phyloP scores from a whole-genome alignment of 345 rosid species.

The Bretschneidera sinensis region DNA sequence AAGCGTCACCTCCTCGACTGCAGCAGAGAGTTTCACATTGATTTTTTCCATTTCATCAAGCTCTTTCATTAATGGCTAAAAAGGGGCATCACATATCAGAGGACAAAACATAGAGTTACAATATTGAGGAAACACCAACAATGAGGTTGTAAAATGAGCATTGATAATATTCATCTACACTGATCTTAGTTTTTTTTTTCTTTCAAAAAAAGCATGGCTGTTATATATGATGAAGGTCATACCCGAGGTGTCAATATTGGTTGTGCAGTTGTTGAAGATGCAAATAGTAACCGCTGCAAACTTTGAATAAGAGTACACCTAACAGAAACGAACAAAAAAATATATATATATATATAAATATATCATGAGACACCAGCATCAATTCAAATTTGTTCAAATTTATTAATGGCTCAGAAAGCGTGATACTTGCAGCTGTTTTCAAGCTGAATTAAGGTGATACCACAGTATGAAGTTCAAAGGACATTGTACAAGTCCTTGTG shows the following conservation, averaged over 20 bases:
- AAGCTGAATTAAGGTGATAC: too few relatives aligned
- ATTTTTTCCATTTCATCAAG: conserved; percentile 95
- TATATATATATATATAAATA: conserved; percentile 6
- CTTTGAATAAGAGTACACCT: conserved; percentile 84
- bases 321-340: too few relatives aligned
- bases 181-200: not conserved
- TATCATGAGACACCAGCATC: not conserved
- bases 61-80: conserved; percentile 82
- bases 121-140: not conserved
- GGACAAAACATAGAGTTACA: not conserved
- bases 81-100: conserved; percentile 3
- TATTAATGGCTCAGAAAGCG: too few relatives aligned
- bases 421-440: not conserved
- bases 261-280: conserved; percentile 95
- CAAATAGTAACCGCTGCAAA: conserved; percentile 82
- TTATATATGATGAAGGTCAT: conserved; percentile 4
- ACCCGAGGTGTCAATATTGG: conserved; percentile 86
- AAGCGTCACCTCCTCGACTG: conserved; percentile 86
- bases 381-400: too few relatives aligned
- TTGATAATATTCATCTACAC: too few relatives aligned
- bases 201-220: not conserved
- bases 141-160: too few relatives aligned
- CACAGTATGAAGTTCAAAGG: too few relatives aligned
- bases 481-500: too few relatives aligned
- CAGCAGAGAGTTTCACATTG: conserved; percentile 72